Percentiles rank a stretch among this genome's conserved stretches.
These are phyloP conservation scores for Clarireedia monteithiana DNA, from an alignment of 2,329 filamentous ascomycete species.

Conservation along the genomic window DNA sequence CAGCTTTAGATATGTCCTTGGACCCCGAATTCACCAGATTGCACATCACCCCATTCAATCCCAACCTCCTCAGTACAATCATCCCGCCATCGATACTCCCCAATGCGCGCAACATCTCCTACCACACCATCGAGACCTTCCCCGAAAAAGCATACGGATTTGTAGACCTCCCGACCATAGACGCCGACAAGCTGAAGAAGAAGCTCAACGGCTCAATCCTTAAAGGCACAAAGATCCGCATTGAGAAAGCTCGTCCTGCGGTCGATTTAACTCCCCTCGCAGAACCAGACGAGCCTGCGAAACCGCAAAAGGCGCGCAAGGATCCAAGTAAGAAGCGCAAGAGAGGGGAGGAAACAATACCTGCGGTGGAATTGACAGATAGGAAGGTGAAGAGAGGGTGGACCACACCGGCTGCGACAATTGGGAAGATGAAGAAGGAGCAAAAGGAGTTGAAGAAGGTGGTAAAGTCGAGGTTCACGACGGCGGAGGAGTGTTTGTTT, in stretches of 20 bases:
- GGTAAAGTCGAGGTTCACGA: conserved; percentile 70
- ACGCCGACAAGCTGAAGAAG: conserved; percentile 85
- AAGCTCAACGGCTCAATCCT: conserved; percentile 83
- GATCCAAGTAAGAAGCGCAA: conserved; percentile 40
- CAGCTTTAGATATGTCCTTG: background rate
- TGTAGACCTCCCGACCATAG: conserved; percentile 69
- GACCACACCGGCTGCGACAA: conserved; percentile 43
- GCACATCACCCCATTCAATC: conserved; percentile 81
- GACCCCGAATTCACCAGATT: conserved; percentile 45
- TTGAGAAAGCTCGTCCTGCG: conserved; percentile 71
- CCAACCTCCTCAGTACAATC: conserved; percentile 63
- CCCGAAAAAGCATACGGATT: conserved; percentile 89
- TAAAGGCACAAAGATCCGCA: conserved; percentile 74
- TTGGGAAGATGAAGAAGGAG: conserved; percentile 41
- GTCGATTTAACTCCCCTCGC: conserved; percentile 31
- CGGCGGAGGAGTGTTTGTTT: conserved; percentile 74
- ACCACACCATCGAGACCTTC: conserved; percentile 76
- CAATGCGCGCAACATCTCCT: conserved; percentile 74
- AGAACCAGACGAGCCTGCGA: conserved; percentile 31
- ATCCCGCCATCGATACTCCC: conserved; percentile 60
- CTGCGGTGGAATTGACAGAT: conserved; percentile 63
- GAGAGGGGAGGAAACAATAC: conserved; percentile 42
- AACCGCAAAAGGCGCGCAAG: conserved; percentile 34
- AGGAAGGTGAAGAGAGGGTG: conserved; percentile 32
- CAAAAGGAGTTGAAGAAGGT: conserved; percentile 51